These are phyloP conservation scores for Aspergillus indologenus DNA, from an alignment of 495 filamentous ascomycete species.

Conservation along the genomic window DNA sequence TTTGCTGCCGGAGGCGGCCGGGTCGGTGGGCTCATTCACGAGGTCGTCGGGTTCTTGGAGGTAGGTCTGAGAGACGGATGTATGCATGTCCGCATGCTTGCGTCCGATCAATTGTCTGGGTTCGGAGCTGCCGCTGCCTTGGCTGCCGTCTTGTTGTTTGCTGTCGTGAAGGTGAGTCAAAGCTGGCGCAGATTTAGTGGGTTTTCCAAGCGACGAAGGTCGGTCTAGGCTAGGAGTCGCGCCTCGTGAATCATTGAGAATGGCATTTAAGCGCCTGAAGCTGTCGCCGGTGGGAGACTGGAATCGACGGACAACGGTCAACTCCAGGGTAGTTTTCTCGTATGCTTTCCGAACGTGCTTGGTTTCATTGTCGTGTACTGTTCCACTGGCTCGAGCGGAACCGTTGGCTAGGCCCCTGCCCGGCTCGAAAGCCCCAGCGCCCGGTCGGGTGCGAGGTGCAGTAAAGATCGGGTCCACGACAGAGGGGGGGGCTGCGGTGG, in stretches of 20 bases:
- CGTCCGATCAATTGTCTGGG: constrained; percentile 23
- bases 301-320: constrained; percentile 44
- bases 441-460: constrained; percentile 24
- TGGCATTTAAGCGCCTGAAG: constrained; percentile 34
- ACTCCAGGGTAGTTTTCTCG: constrained; percentile 42
- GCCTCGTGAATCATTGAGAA: constrained; percentile 26
- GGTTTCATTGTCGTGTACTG: constrained; percentile 37
- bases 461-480: constrained; percentile 35
- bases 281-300: constrained; percentile 44
- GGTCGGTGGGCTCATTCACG: constrained; percentile 30
- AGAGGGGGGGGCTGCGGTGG: constrained; percentile 29
- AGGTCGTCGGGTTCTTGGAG: constrained; percentile 30
- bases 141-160: constrained; percentile 21
- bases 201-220: constrained; percentile 29
- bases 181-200: constrained; percentile 41
- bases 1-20: constrained; percentile 16
- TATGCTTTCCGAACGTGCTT: constrained; percentile 45
- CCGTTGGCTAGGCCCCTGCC: constrained; percentile 35
- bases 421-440: constrained; percentile 32
- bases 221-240: constrained; percentile 14
- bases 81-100: constrained; percentile 23
- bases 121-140: constrained; percentile 23
- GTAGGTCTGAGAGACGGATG: constrained; percentile 31
- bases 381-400: constrained; percentile 24
- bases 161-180: constrained; percentile 30